Evolutionary conservation across 2,329 filamentous ascomycete genomes (phyloP).

Genomic region (Penicillium thymicola): DNA sequence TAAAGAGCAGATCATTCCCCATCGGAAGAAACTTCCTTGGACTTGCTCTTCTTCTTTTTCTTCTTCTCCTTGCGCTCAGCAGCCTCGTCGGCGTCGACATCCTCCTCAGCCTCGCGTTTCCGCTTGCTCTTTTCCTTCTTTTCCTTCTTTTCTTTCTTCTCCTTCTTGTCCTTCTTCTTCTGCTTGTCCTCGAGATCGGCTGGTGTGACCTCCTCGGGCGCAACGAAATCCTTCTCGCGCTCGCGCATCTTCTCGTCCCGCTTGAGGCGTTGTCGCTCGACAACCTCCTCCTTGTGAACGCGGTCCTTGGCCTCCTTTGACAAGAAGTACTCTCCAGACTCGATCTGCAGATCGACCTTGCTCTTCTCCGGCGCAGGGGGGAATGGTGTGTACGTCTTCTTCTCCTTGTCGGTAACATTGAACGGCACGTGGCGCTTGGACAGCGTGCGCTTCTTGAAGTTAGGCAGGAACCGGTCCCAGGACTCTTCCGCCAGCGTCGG

Average conservation of each 20-base stretch:
- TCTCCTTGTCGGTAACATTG: slow-evolving; percentile 87
- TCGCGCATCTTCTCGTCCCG: slow-evolving; percentile 85
- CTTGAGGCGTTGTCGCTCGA: slow-evolving; percentile 81
- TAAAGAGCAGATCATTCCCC: slow-evolving; percentile 22
- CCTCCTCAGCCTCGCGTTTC: slow-evolving; percentile 36
- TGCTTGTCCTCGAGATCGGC: slow-evolving; percentile 55
- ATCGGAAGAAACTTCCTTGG: slow-evolving; percentile 29
- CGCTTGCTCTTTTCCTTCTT: slow-evolving; percentile 46
- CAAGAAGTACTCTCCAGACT: slow-evolving; percentile 95
- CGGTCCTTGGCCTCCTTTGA: slow-evolving; percentile 89
- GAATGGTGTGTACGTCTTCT: slow-evolving; percentile 96
- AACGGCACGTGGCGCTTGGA: slow-evolving; percentile 77
- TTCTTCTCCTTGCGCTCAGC: slow-evolving; percentile 62
- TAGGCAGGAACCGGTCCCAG: slow-evolving; percentile 94
- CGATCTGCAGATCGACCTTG: slow-evolving; percentile 97
- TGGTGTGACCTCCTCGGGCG: slow-evolving; percentile 71
- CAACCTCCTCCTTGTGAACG: slow-evolving; percentile 71
- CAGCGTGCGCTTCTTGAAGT: slow-evolving; percentile 92
- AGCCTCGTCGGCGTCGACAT: slow-evolving; percentile 31
- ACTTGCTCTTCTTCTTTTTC: slow-evolving; percentile 46
- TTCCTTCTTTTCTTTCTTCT: slow-evolving; percentile 46
- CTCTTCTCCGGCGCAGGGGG: slow-evolving; percentile 96
- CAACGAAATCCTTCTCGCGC: slow-evolving; percentile 79
- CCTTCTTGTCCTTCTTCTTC: slow-evolving; percentile 47
- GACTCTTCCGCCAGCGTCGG: slow-evolving; percentile 80